Evolutionary conservation across 139 green algal genomes (phyloP).

Genomic region (Ulvella scutata): DNA sequence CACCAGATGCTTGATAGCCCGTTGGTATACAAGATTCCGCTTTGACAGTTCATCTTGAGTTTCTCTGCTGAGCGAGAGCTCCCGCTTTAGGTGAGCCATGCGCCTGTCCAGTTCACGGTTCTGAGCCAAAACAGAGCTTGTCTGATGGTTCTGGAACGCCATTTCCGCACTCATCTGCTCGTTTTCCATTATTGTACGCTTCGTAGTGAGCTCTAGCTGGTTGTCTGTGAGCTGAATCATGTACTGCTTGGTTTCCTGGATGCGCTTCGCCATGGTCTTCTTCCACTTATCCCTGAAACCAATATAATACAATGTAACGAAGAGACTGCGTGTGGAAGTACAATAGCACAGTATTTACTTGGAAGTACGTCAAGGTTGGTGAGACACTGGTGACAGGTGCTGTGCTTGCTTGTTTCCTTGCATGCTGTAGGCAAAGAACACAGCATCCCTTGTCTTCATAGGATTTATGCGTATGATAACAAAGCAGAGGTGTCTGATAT

Average conservation of each 20-base stretch:
- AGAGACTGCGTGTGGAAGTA: no score
- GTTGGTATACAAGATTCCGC: conserved; percentile 39
- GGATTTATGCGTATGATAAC: no score
- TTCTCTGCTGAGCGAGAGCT: conserved; percentile 36
- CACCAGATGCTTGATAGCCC: conserved; percentile 40
- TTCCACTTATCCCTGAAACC: conserved; percentile 54
- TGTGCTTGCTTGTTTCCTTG: no score
- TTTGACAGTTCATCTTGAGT: conserved; percentile 49
- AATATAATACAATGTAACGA: no score
- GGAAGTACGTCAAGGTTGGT: no score
- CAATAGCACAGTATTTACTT: no score
- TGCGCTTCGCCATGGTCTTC: conserved; percentile 39
- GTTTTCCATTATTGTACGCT: conserved; percentile 72
- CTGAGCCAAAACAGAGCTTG: not conserved
- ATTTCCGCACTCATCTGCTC: conserved; percentile 63
- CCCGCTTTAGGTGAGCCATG: conserved; percentile 33
- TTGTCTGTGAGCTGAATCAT: conserved; percentile 60
- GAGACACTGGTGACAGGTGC: no score
- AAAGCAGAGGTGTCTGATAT: no score
- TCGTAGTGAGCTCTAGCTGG: conserved; percentile 67
- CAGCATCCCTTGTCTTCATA: no score
- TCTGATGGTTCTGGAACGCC: conserved; percentile 37
- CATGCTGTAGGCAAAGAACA: no score
- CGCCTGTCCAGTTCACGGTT: conserved; percentile 21
- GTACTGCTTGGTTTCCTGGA: conserved; percentile 57